Conservation (phyloP, 2,329 filamentous ascomycete species). For the Sphaerulina vaccinii region DNA sequence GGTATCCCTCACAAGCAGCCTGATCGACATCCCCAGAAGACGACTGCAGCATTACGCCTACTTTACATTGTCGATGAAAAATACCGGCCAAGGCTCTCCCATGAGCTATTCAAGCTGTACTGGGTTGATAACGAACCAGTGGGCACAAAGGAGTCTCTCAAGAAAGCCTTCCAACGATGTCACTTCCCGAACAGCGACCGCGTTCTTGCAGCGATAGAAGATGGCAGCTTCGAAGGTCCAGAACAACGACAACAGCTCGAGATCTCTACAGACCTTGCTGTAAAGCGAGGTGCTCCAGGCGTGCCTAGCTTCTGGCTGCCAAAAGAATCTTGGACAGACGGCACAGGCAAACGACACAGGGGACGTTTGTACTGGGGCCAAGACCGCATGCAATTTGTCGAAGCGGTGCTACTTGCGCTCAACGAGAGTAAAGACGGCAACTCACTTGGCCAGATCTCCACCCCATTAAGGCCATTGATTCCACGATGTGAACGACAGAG, state of each 20-base stretch:
- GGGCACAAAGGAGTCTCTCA: slow-evolving; percentile 12
- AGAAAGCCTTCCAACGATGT: slow-evolving; percentile 16
- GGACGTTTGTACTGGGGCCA: slow-evolving; percentile 29
- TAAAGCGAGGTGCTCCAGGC: slow-evolving; percentile 24
- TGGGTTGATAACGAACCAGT: slow-evolving; percentile 26
- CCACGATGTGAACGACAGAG: slow-evolving; percentile 8
- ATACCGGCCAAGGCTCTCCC: slow-evolving; percentile 18
- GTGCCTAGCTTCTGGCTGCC: slow-evolving; percentile 27
- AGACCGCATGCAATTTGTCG: slow-evolving; percentile 28
- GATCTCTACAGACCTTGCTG: slow-evolving; percentile 22
- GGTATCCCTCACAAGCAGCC: slow-evolving; percentile 24
- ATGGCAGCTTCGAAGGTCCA: slow-evolving; percentile 22
- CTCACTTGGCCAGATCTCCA: slow-evolving; percentile 12
- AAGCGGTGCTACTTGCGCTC: slow-evolving; percentile 21
- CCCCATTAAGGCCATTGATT: slow-evolving; percentile 11
- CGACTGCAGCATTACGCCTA: slow-evolving; percentile 24
- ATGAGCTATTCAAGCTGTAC: slow-evolving; percentile 24
- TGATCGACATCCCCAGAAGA: slow-evolving; percentile 27
- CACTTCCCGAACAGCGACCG: neutral
- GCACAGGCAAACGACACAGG: slow-evolving; percentile 8
- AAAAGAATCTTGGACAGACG: slow-evolving; percentile 21
- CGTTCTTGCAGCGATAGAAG: slow-evolving; percentile 19
- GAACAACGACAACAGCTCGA: slow-evolving; percentile 19
- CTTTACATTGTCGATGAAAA: slow-evolving; percentile 19
- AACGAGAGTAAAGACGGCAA: slow-evolving; percentile 18